Evolutionary conservation across 768 basidiomycete species (phyloP), one percentile per base, ranked within the genome.

Genomic region (Candolleomyces aberdarensis): DNA sequence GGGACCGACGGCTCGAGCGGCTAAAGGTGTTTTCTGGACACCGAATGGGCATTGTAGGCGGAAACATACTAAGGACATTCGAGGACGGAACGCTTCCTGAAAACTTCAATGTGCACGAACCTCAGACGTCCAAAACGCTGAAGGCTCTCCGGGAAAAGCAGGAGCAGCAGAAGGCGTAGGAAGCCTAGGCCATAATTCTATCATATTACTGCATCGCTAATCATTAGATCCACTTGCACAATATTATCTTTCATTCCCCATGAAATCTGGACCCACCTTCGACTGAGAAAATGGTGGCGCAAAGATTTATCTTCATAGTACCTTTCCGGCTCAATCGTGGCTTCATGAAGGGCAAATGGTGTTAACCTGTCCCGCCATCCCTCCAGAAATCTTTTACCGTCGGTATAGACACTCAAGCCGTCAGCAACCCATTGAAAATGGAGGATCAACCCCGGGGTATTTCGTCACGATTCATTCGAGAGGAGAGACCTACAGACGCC

Each of bases 21-120:
- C 80, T 99, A 53, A 89, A 91, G 63, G 91, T 98, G 64, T 98
- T 96, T 69, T 85, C 91, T 44, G 91, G 84, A 10, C 76, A 85
- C 55, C 84, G 91, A 63, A 88, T 89, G 80, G 91, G 91, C 22
- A 85, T 87, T 13, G 82, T 93, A 62, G 84, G 85, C 59, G 80
- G 79, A 11, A 96, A 96, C 70, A 79, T 95, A 62, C 64, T 95
- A 68, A 84, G 85, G 66, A 89, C 89, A 61, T 94, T 91, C 89
- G 89, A 94, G 64, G 90, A 92, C 62, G 89, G 91, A 32, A 89
- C 86, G 0, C 69, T 92, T 54, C 81, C 83, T 36, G 74, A 77
- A 3, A 74, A 82, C 63, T 80, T 73, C 65, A 70, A 82, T 62
- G 80, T 80, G 8, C 74, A 71, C 44, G 70, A 64, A 59, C 75